A percentile compares a stretch with the other conserved stretches of the same genome.
phyloP scores from a whole-genome alignment of 768 basidiomycete genomes.

The Boletellus emodensis region DNA sequence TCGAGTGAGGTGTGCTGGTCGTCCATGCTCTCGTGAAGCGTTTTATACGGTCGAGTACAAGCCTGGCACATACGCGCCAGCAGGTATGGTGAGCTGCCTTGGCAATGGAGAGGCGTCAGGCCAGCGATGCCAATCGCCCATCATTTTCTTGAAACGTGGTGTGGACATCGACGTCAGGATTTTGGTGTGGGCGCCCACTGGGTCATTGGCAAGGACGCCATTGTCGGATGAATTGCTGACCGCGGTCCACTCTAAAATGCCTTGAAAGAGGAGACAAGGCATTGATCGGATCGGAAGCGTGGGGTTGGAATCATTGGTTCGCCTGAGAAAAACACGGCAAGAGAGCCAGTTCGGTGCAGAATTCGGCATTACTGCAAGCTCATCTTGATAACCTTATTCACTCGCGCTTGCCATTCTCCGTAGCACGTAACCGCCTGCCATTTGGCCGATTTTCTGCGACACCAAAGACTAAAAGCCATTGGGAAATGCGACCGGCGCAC shows the following conservation, averaged over 20 bases:
- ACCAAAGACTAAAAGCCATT: background rate
- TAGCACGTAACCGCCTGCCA: background rate
- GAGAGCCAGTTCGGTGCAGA: background rate
- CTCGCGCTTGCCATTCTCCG: background rate
- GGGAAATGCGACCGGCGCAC: background rate
- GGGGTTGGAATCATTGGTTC: background rate
- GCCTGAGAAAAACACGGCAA: background rate
- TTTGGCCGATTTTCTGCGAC: background rate
- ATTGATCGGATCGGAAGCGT: background rate
- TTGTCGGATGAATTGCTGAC: background rate
- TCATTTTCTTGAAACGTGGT: background rate
- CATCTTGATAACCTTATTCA: background rate
- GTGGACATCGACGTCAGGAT: background rate
- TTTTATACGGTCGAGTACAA: slow-evolving; percentile 6
- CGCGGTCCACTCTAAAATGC: background rate
- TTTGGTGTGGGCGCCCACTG: background rate
- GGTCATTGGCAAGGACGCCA: background rate
- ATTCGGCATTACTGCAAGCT: background rate
- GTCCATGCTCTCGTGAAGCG: background rate
- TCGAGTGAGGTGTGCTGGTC: background rate
- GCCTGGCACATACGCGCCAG: slow-evolving; percentile 1
- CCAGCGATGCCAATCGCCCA: background rate
- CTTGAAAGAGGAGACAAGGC: background rate
- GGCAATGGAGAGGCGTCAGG: background rate
- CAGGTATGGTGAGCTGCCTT: background rate